Percentiles rank a stretch among this genome's conserved stretches.
These are phyloP conservation scores for Miscanthus lutarioriparius DNA, from an alignment of 176 grass and related monocot genomes.

Conservation along the genomic window DNA sequence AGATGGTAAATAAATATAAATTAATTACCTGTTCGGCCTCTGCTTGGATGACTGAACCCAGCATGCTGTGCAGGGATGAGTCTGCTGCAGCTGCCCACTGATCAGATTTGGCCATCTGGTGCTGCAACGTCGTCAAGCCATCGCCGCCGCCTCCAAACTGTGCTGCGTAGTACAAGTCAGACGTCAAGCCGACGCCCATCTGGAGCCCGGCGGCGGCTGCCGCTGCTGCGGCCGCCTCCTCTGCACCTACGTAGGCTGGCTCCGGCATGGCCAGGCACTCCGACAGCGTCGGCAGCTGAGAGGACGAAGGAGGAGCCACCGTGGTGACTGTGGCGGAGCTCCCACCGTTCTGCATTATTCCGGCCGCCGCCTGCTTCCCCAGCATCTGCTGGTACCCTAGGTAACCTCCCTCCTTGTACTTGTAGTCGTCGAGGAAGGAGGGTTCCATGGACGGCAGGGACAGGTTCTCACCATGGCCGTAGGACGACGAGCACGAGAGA, in stretches of 20 bases:
- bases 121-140: conserved; percentile 22
- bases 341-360: neutral
- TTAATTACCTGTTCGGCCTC: conserved; percentile 51
- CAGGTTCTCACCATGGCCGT: conserved; percentile 38
- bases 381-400: conserved; percentile 32
- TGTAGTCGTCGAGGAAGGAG: conserved; percentile 49
- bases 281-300: conserved; percentile 53
- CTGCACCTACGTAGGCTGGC: conserved; percentile 12
- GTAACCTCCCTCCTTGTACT: conserved; percentile 41
- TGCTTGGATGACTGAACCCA: conserved; percentile 45
- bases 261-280: conserved; percentile 75
- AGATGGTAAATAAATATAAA: neutral
- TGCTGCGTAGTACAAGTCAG: conserved; percentile 29
- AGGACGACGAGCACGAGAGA: conserved; percentile 47
- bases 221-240: neutral
- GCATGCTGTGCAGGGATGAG: conserved; percentile 42
- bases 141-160: conserved; percentile 41
- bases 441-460: conserved; percentile 53
- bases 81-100: conserved; percentile 21
- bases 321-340: neutral
- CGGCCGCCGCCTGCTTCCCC: neutral
- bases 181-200: conserved; percentile 4
- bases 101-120: conserved; percentile 44
- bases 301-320: neutral
- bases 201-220: conserved; percentile 6